Conservation (phyloP, 139 green algal genomes). For the Parachlorella kessleri region DNA sequence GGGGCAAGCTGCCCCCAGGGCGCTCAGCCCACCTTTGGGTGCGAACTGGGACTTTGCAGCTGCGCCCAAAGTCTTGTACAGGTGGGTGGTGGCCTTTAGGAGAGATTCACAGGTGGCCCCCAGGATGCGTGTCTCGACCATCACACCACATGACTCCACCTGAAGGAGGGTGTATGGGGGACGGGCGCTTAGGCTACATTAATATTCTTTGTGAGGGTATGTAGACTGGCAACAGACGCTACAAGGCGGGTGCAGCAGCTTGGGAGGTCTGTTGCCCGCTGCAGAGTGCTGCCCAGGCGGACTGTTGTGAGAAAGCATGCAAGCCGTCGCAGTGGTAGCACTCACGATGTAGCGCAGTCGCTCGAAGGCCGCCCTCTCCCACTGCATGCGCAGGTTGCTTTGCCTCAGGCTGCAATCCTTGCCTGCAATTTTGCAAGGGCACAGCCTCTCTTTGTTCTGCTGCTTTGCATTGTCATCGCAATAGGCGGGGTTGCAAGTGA, state of each 20-base stretch:
- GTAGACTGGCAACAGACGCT: background rate
- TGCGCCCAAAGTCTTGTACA: conserved; percentile 8
- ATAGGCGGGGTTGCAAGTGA: background rate
- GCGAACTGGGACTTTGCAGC: conserved; percentile 2
- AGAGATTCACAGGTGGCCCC: conserved; percentile 9
- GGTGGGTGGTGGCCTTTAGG: background rate
- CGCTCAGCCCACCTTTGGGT: background rate
- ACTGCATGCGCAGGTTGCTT: background rate
- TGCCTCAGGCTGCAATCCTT: background rate
- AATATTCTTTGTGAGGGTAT: background rate
- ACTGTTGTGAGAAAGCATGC: too few relatives aligned
- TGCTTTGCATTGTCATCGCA: background rate
- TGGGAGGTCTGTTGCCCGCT: too few relatives aligned
- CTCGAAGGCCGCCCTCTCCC: background rate
- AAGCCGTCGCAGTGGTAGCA: too few relatives aligned
- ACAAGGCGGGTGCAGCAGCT: background rate
- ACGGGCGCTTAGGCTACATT: background rate
- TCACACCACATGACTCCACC: background rate
- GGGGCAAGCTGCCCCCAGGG: too few relatives aligned
- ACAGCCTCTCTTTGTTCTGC: background rate
- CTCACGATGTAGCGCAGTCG: too few relatives aligned
- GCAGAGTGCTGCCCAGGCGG: too few relatives aligned
- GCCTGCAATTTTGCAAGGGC: background rate
- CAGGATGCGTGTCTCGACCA: background rate
- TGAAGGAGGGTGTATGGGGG: background rate